These are phyloP conservation scores for Murraya paniculata DNA, from an alignment of 345 rosid species.

Conservation along the genomic window DNA sequence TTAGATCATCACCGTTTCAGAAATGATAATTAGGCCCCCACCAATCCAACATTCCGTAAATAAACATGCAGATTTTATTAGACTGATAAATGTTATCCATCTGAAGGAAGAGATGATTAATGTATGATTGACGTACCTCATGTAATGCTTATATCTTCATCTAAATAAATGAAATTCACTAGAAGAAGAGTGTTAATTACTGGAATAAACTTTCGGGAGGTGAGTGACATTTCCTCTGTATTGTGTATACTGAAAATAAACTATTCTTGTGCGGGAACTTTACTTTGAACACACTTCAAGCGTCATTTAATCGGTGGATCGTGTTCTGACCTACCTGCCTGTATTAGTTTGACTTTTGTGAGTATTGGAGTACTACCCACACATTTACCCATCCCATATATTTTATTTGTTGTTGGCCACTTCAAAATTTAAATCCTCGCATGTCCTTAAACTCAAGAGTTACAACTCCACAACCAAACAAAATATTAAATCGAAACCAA, in stretches of 20 bases:
- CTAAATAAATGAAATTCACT: no score
- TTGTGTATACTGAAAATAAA: no score
- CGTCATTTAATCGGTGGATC: background rate
- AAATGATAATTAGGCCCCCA: background rate
- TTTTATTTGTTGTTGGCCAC: background rate
- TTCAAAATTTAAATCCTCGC: background rate
- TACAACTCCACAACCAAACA: no score
- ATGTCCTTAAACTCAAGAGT: background rate
- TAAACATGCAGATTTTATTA: no score
- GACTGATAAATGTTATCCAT: background rate
- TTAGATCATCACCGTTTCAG: no score
- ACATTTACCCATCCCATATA: background rate
- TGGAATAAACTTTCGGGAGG: no score
- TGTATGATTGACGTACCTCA: background rate
- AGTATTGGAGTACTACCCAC: background rate
- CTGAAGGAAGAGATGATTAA: background rate
- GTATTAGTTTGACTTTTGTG: slow-evolving; percentile 5
- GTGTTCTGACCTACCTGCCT: background rate
- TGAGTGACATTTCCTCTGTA: no score
- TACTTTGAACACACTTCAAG: background rate
- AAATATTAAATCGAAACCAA: background rate
- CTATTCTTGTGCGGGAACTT: background rate
- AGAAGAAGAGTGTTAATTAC: background rate
- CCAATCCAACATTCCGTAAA: no score
- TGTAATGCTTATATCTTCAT: background rate